These are phyloP conservation scores for Dichotomopilus funicola DNA, from an alignment of 2,329 filamentous ascomycete genomes.

Conservation along the genomic window DNA sequence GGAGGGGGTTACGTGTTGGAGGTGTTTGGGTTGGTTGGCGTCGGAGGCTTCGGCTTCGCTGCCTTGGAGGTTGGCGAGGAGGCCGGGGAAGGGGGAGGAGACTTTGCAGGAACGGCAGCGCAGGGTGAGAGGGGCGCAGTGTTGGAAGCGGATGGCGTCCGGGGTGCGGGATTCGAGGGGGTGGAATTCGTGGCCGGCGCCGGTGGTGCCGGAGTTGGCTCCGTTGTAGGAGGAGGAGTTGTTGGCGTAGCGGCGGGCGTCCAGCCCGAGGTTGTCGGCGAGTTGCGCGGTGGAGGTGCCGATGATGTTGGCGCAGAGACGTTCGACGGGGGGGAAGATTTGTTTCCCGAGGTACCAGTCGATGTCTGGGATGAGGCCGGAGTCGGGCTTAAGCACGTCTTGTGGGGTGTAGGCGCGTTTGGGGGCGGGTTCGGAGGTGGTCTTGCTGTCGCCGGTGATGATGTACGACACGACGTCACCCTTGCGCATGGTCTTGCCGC, in stretches of 20 bases:
- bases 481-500: slow-evolving; percentile 80
- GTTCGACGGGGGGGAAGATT: slow-evolving; percentile 94
- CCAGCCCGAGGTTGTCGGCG: slow-evolving; percentile 88
- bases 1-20: slow-evolving; percentile 58
- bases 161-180: slow-evolving; percentile 92
- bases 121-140: slow-evolving; percentile 68
- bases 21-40: slow-evolving; percentile 32
- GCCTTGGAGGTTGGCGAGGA: slow-evolving; percentile 36
- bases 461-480: slow-evolving; percentile 97
- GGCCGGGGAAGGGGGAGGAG: slow-evolving; percentile 67
- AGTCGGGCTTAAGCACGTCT: slow-evolving; percentile 73
- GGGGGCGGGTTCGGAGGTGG: slow-evolving; percentile 61
- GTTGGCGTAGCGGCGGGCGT: slow-evolving; percentile 70
- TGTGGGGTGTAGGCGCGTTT: slow-evolving; percentile 85
- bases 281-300: slow-evolving; percentile 87
- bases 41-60: too few species aligned
- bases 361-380: slow-evolving; percentile 76
- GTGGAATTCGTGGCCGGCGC: slow-evolving; percentile 62
- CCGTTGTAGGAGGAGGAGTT: slow-evolving; percentile 32
- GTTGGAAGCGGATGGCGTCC: slow-evolving; percentile 80
- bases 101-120: slow-evolving; percentile 77
- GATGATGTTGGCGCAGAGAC: slow-evolving; percentile 90
- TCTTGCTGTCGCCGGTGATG: slow-evolving; percentile 67
- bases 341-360: slow-evolving; percentile 98
- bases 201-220: slow-evolving; percentile 36